These are phyloP conservation scores for Suillus occidentalis DNA, from an alignment of 768 basidiomycete genomes.

Conservation along the genomic window DNA sequence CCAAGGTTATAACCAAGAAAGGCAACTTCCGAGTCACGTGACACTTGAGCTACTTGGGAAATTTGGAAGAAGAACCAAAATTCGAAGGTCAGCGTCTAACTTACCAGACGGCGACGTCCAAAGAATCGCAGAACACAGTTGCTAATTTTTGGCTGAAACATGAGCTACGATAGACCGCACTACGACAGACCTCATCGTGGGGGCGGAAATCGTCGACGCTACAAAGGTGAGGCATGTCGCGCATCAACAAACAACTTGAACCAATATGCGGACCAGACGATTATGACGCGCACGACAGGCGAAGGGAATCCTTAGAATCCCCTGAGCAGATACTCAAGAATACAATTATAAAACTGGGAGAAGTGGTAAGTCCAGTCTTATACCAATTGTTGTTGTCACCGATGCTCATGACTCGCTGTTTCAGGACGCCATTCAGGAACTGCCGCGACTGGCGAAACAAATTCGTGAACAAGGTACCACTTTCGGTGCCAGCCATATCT, in stretches of 20 bases:
- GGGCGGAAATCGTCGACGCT: conserved; percentile 47
- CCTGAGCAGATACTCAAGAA: conserved; percentile 72
- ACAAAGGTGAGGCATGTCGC: conserved; percentile 47
- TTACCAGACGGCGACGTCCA: conserved; percentile 9
- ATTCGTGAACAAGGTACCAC: conserved; percentile 59
- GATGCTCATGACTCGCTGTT: conserved; percentile 8
- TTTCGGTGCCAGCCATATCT: conserved; percentile 62
- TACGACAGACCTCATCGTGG: conserved; percentile 51
- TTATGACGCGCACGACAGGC: conserved; percentile 57
- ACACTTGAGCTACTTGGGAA: neutral
- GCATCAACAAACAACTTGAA: neutral
- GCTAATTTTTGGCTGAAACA: conserved; percentile 24
- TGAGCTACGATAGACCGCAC: conserved; percentile 59
- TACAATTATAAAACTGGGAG: conserved; percentile 71
- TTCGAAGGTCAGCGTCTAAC: conserved; percentile 4
- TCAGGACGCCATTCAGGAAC: conserved; percentile 71
- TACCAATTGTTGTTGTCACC: neutral
- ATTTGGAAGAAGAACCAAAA: conserved; percentile 4
- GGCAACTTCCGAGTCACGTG: neutral
- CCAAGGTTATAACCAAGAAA: neutral
- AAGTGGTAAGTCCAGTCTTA: conserved; percentile 60
- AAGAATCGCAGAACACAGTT: conserved; percentile 10
- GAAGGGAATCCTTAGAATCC: conserved; percentile 63
- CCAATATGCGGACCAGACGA: conserved; percentile 48
- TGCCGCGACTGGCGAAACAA: conserved; percentile 63